A percentile compares a stretch with the other conserved stretches of the same genome.
Evolutionary conservation across 2,329 filamentous ascomycete species (phyloP).

Genomic region (Aureobasidium melanogenum): DNA sequence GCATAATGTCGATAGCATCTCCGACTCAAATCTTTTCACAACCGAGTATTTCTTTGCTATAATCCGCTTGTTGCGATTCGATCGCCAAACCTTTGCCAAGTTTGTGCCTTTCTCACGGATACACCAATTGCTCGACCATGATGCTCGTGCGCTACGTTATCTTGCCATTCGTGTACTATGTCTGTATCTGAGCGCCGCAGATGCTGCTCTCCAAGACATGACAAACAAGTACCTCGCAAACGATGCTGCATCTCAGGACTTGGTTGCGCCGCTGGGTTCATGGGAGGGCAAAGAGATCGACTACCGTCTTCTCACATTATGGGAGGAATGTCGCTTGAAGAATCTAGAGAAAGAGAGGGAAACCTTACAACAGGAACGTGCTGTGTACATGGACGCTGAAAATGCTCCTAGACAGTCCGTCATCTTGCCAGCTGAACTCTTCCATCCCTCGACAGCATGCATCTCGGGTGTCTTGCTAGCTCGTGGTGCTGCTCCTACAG

Average conservation of each 20-base stretch:
- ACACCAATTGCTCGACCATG: constrained; percentile 56
- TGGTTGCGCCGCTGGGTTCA: constrained; percentile 43
- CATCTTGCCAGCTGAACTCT: constrained; percentile 13
- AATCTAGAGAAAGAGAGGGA: constrained; percentile 15
- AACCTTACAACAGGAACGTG: not conserved
- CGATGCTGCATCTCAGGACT: not conserved
- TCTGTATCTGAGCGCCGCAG: constrained; percentile 68
- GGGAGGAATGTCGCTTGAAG: constrained; percentile 52
- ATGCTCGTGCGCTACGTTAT: constrained; percentile 58
- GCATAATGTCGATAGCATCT: not conserved
- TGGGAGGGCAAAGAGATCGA: constrained; percentile 73
- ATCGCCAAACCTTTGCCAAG: constrained; percentile 57
- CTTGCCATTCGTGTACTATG: constrained; percentile 75
- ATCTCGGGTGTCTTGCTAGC: constrained; percentile 63
- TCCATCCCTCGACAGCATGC: constrained; percentile 42
- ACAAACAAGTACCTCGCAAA: constrained; percentile 1
- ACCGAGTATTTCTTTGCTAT: constrained; percentile 50
- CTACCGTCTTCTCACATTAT: constrained; percentile 62
- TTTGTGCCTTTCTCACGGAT: constrained; percentile 59
- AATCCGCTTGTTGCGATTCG: constrained; percentile 72
- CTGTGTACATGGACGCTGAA: not conserved
- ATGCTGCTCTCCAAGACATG: constrained; percentile 66
- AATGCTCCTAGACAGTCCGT: not conserved
- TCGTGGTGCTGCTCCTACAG: constrained; percentile 37
- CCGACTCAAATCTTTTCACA: constrained; percentile 12